These are phyloP conservation scores for Rhizopogon vesiculosus DNA, from an alignment of 768 basidiomycete genomes.

Conservation along the genomic window DNA sequence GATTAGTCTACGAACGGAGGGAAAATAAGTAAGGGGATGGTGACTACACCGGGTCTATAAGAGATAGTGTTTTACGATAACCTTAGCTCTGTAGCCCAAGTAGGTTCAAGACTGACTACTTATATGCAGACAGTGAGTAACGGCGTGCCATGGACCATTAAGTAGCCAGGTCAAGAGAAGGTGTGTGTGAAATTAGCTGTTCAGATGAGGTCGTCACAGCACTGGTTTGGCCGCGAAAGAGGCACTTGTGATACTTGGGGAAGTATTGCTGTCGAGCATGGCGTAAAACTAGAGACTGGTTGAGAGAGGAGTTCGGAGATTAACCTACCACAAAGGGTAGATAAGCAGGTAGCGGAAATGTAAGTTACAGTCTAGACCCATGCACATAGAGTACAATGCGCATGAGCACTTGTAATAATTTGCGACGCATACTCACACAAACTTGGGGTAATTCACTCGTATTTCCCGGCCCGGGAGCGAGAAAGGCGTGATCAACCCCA, in stretches of 20 bases:
- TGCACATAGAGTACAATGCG: no score
- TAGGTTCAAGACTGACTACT: no score
- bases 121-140: no score
- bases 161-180: no score
- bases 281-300: neutral
- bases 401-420: no score
- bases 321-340: constrained; percentile 4
- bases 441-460: neutral
- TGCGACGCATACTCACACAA: neutral
- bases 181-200: neutral
- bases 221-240: neutral
- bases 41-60: no score
- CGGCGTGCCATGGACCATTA: no score
- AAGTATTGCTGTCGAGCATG: neutral
- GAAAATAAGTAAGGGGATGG: no score
- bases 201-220: neutral
- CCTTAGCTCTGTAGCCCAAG: no score
- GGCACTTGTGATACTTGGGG: neutral
- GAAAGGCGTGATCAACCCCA: neutral
- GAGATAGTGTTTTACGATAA: no score
- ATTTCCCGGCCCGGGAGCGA: neutral
- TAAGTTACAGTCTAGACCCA: neutral
- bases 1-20: no score
- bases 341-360: neutral
- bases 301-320: neutral